Evolutionary conservation across 257 asterid genomes (phyloP), one percentile per base, ranked within the genome.

Genomic region (Verbena officinalis): DNA sequence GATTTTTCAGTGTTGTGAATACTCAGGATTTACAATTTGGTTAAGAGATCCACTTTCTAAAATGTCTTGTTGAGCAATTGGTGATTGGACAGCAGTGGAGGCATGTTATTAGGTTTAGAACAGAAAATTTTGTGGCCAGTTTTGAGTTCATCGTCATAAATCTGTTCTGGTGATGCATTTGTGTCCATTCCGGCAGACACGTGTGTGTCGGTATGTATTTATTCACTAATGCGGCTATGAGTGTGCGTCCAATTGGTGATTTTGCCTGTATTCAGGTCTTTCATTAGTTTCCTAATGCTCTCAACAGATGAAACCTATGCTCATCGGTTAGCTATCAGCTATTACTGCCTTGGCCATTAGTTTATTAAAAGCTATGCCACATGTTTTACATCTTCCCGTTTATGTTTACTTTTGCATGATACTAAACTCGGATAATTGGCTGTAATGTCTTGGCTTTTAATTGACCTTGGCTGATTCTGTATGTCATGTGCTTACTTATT

Each of bases 401-500:
- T 55, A 45, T 23, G 21, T n/a, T 24, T 30, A 24, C n/a, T 42
- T 49, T 54, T 49, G 20, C 63, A 48, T 51, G 9, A 9, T 52
- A 9, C 51, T 42, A 24, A 46, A 16, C 5, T 58, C 27, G 62
- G 60, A 52, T 62, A 48, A 42, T 70, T 39, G 44, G 44, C 31
- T 23, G 38, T 57, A 6, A 9, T 20, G 15, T 34, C 14, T 39
- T 42, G 24, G 59, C 50, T 39, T 17, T 50, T 16, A n/a, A 17
- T 31, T 31, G 55, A 49, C 17, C 24, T 38, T 65, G 22, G 44
- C 51, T 49, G 7, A 17, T 59, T 10, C 20, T 21, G 49, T 12
- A 44, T 38, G 56, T 33, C 43, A 64, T 49, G 64, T 62, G 48
- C 62, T 69, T 6, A 38, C 43, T 64, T 40, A 73, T 65, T 56